These are phyloP conservation scores for Epichloe sibirici DNA, from an alignment of 2,329 filamentous ascomycete genomes.

Conservation along the genomic window DNA sequence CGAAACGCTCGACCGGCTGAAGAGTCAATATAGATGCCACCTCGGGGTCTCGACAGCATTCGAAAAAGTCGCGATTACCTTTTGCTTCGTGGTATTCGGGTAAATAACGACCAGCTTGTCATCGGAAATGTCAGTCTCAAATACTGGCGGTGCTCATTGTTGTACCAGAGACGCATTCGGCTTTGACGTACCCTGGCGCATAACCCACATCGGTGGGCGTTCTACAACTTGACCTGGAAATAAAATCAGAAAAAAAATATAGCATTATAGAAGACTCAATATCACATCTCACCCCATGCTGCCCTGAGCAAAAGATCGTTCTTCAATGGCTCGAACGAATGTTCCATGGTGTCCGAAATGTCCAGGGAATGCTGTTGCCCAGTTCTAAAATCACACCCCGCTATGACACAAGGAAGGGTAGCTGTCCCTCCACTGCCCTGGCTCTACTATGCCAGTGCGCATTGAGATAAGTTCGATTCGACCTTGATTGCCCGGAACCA, in stretches of 20 bases:
- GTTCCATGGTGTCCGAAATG: constrained; percentile 39
- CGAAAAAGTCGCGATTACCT: constrained; percentile 85
- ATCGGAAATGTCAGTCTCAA: neutral
- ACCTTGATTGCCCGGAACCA: neutral
- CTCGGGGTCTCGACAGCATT: constrained; percentile 88
- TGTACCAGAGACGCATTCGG: neutral
- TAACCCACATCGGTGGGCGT: constrained; percentile 94
- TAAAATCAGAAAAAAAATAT: neutral
- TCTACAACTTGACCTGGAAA: constrained; percentile 74
- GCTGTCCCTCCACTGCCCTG: too few species aligned
- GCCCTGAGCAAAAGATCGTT: constrained; percentile 89
- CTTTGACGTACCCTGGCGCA: constrained; percentile 72
- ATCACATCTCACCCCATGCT: constrained; percentile 58
- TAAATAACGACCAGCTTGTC: constrained; percentile 80
- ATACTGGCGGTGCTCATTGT: neutral
- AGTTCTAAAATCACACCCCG: neutral
- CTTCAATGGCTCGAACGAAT: constrained; percentile 70
- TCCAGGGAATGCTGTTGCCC: neutral
- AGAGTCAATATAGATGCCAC: constrained; percentile 87
- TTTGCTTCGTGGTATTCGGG: constrained; percentile 97
- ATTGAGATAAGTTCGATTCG: neutral
- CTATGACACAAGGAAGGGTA: neutral
- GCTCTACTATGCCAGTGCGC: too few species aligned
- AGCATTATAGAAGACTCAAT: neutral
- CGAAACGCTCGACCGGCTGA: constrained; percentile 86